Percentiles rank a stretch among this genome's conserved stretches.
Evolutionary conservation across 176 grass and related monocot species (phyloP).

Genomic region (Lolium perenne): DNA sequence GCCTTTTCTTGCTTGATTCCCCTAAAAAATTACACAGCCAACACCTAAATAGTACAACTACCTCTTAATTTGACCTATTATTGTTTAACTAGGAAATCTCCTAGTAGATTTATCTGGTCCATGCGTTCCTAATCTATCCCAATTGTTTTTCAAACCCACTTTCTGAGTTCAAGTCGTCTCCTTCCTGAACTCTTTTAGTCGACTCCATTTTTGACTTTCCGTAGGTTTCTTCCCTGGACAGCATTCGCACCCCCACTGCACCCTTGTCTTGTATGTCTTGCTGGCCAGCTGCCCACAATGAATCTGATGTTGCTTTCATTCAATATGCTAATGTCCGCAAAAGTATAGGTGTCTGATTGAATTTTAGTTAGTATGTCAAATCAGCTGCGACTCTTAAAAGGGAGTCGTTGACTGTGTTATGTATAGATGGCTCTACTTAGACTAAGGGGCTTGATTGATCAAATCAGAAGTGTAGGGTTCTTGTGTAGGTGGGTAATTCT

Average conservation of each 20-base stretch:
- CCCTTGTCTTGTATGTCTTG: conserved; percentile 11
- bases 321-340: conserved; percentile 4
- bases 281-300: not conserved
- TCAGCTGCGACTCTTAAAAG: conserved; percentile 5
- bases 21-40: conserved; percentile 25
- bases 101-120: conserved; percentile 11
- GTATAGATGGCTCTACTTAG: conserved; percentile 5
- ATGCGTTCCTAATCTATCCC: not conserved
- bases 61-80: not conserved
- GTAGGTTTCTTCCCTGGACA: not conserved
- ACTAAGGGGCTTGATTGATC: conserved; percentile 3
- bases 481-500: not conserved
- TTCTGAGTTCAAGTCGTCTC: conserved; percentile 5
- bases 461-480: conserved; percentile 20
- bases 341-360: conserved; percentile 13
- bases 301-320: conserved; percentile 20
- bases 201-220: not conserved
- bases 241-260: not conserved
- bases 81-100: conserved; percentile 12
- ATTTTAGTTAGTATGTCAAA: conserved; percentile 19
- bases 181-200: not conserved
- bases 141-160: not conserved
- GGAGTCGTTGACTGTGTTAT: not conserved
- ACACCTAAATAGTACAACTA: not conserved
- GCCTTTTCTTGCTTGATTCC: not conserved